Evolutionary conservation across 208 protist species (phyloP).

Genomic region (Acanthamoeba quina): DNA sequence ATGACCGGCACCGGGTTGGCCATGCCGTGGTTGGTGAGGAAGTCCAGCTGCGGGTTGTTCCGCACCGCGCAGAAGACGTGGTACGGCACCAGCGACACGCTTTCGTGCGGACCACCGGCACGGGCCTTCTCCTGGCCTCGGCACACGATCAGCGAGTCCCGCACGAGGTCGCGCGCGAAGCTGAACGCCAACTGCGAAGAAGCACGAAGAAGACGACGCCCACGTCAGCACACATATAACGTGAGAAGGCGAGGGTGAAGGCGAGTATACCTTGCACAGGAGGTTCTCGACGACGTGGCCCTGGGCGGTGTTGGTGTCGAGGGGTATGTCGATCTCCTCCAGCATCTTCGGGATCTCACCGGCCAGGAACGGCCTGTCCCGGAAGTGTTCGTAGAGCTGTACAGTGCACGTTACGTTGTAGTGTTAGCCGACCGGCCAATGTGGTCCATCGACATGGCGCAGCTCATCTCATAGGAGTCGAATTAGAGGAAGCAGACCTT

Average conservation of each 20-base stretch:
- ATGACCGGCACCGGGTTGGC: constrained; percentile 16
- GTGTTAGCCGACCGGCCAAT: no score
- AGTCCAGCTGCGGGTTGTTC: constrained; percentile 18
- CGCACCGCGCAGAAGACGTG: constrained; percentile 12
- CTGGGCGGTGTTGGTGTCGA: neutral
- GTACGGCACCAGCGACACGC: constrained; percentile 39
- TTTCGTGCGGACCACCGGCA: neutral
- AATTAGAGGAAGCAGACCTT: neutral
- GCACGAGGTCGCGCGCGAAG: constrained; percentile 11
- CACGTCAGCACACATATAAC: neutral
- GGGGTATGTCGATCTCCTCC: neutral
- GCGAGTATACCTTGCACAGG: constrained; percentile 16
- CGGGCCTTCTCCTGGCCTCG: constrained; percentile 21
- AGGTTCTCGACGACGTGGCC: constrained; percentile 6
- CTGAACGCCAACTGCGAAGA: neutral
- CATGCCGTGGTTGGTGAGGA: constrained; percentile 32
- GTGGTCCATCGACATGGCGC: no score
- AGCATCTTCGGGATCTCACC: constrained; percentile 25
- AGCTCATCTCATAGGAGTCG: no score
- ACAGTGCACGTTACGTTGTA: neutral
- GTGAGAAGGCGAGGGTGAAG: neutral
- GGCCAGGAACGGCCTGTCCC: neutral
- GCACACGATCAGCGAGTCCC: constrained; percentile 6
- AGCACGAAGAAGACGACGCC: neutral
- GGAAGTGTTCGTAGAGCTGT: neutral